These are phyloP conservation scores for Albatrellus ellisii DNA, from an alignment of 768 basidiomycete genomes.

Conservation along the genomic window DNA sequence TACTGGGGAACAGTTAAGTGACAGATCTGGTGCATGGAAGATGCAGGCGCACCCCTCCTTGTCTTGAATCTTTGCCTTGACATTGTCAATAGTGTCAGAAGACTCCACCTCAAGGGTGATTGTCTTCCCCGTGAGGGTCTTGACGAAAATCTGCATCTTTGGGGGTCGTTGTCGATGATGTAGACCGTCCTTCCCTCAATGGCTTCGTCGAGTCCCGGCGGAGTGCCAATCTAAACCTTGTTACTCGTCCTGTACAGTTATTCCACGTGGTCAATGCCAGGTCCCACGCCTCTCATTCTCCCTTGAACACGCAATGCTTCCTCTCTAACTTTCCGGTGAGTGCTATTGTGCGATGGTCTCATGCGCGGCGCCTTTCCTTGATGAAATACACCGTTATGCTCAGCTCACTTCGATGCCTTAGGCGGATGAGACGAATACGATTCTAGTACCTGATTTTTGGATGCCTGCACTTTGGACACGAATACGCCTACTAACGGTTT, in stretches of 20 bases:
- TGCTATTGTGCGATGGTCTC: no score
- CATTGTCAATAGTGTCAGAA: slow-evolving; percentile 93
- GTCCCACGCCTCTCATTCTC: neutral
- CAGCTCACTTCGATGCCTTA: slow-evolving; percentile 53
- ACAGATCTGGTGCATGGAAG: neutral
- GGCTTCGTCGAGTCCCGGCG: neutral
- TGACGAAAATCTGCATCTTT: slow-evolving; percentile 55
- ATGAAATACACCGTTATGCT: slow-evolving; percentile 29
- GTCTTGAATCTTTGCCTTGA: slow-evolving; percentile 75
- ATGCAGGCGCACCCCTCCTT: slow-evolving; percentile 48
- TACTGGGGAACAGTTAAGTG: slow-evolving; percentile 30
- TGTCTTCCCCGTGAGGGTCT: slow-evolving; percentile 91
- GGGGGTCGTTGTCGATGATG: slow-evolving; percentile 1
- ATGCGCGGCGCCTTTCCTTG: slow-evolving; percentile 15
- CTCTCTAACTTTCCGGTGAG: neutral
- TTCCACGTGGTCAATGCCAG: neutral
- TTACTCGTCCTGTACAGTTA: slow-evolving; percentile 10
- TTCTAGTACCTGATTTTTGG: slow-evolving; percentile 24
- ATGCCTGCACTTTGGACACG: neutral
- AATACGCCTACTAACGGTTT: neutral
- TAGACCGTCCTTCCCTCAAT: neutral
- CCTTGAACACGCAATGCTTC: neutral
- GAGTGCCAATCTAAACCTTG: slow-evolving; percentile 3
- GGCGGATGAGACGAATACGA: slow-evolving; percentile 42
- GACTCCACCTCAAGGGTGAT: slow-evolving; percentile 99